Percentiles rank a stretch among this genome's conserved stretches.
phyloP scores from a whole-genome alignment of 495 filamentous ascomycete species.

The Penicillium atrosanguineum region DNA sequence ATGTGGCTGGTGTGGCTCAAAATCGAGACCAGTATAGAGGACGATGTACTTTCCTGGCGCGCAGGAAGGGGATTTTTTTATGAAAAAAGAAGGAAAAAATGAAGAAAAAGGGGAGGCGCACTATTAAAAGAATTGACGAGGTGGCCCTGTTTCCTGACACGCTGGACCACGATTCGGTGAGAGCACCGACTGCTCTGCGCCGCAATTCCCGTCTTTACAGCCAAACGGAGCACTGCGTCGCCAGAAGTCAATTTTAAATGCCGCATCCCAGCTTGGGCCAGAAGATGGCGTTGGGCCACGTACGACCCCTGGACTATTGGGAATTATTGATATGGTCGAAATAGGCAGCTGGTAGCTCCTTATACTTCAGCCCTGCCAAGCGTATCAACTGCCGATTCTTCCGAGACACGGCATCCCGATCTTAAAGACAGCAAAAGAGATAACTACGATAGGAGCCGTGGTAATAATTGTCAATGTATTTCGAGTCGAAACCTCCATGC shows the following conservation, averaged over 20 bases:
- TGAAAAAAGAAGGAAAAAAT: too few species aligned
- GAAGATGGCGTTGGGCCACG: neutral
- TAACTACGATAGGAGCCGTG: neutral
- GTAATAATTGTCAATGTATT: conserved; percentile 12
- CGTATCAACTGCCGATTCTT: neutral
- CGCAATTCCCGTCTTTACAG: conserved; percentile 10
- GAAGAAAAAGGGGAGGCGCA: neutral
- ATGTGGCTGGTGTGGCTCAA: neutral
- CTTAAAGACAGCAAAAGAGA: neutral
- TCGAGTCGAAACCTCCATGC: conserved; percentile 8
- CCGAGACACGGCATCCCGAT: conserved; percentile 16
- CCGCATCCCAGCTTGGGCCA: conserved; percentile 7
- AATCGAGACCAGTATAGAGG: neutral
- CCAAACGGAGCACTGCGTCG: neutral
- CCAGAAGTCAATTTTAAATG: neutral
- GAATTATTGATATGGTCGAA: too few species aligned
- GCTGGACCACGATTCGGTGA: conserved; percentile 25
- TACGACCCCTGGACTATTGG: neutral
- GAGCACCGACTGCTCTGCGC: conserved; percentile 17
- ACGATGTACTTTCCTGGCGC: neutral
- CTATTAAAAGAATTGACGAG: conserved; percentile 1
- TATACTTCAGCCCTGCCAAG: conserved; percentile 15
- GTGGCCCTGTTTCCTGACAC: conserved; percentile 10
- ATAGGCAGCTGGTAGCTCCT: neutral
- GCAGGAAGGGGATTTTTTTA: neutral